Evolutionary conservation across 1,284 basidiomycete species (phyloP), one percentile per base, ranked within the genome.

Genomic region (Rhodotorula sp.): DNA sequence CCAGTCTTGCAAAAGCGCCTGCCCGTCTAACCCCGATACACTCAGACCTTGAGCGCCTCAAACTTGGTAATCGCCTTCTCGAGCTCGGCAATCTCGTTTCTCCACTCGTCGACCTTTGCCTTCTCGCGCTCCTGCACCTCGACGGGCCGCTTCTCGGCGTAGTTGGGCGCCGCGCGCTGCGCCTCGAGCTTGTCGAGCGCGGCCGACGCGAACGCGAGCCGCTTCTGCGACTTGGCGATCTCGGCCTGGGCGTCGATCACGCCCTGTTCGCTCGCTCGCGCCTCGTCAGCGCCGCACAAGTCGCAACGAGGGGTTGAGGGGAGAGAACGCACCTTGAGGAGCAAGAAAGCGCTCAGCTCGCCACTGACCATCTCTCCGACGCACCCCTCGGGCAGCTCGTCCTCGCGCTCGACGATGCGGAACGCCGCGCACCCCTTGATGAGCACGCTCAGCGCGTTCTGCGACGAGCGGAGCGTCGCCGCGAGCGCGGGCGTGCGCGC

Each of bases 401-500:
- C 80, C 36, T 85, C 79, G 34, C 85, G 81, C 32, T 85, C 82
- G 36, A 92, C 85, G 61, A 93, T 86, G 60, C 84, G 83, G 46
- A 89, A 87, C 61, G 84, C 86, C 78, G 91, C 91, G 83, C 92
- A 91, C 32, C 94, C 94, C 83, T 98, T 99, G 76, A 90, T 92
- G 59, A 99, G 59, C 32, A 73, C 71, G 37, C 44, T 53, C 37
- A 77, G 61, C 19, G 71, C 70, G 22, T 70, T 62, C 10, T 62
- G 29, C 22, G 73, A 65, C 29, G 63, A 50, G 6, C 54, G 61
- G 50, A 75, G 70, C 2, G 69, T 64, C 19, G 57, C 21, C 21
- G 73, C 75, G 67, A 75, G 71, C 6, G 48, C 54, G 32, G 75
- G 62, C 50, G 61, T 69, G 54, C 71, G 68, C 37, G 73, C 75